These are phyloP conservation scores for Aureobasidium sp. DNA, from an alignment of 2,329 filamentous ascomycete species.

Conservation along the genomic window DNA sequence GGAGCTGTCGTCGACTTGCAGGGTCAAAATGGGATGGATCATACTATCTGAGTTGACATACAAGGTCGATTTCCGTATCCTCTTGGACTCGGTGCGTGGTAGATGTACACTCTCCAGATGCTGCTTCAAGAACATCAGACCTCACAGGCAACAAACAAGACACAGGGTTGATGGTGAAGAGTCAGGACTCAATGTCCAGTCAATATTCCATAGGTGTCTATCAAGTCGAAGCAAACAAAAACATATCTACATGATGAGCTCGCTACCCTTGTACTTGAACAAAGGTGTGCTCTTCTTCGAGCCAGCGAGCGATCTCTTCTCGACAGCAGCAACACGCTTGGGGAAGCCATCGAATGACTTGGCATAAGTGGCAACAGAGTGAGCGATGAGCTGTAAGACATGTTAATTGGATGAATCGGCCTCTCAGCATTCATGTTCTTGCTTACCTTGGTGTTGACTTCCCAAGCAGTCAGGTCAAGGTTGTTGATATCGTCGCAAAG, in stretches of 20 bases:
- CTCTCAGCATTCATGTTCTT: neutral
- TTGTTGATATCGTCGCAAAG: constrained; percentile 60
- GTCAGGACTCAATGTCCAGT: too few relatives aligned
- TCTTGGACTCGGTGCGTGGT: too few relatives aligned
- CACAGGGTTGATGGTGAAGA: too few relatives aligned
- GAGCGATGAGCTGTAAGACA: constrained; percentile 63
- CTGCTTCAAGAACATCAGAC: too few relatives aligned
- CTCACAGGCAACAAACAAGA: too few relatives aligned
- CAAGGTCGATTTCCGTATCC: too few relatives aligned
- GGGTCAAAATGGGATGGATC: too few relatives aligned
- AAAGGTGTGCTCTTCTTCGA: constrained; percentile 1
- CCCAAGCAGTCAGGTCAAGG: constrained; percentile 59
- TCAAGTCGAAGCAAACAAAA: neutral
- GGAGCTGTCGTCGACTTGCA: too few relatives aligned
- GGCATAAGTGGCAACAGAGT: constrained; percentile 74
- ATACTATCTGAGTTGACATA: too few relatives aligned
- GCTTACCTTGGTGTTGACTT: constrained; percentile 55
- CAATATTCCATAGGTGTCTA: neutral
- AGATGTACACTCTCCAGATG: too few relatives aligned
- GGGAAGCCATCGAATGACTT: constrained; percentile 67
- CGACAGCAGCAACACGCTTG: neutral
- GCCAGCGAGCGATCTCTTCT: neutral
- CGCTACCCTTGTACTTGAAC: constrained; percentile 10
- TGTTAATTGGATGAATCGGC: neutral
- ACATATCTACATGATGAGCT: constrained; percentile 8